These are phyloP conservation scores for Dryas drummondii DNA, from an alignment of 306 rosid genomes.

Conservation along the genomic window DNA sequence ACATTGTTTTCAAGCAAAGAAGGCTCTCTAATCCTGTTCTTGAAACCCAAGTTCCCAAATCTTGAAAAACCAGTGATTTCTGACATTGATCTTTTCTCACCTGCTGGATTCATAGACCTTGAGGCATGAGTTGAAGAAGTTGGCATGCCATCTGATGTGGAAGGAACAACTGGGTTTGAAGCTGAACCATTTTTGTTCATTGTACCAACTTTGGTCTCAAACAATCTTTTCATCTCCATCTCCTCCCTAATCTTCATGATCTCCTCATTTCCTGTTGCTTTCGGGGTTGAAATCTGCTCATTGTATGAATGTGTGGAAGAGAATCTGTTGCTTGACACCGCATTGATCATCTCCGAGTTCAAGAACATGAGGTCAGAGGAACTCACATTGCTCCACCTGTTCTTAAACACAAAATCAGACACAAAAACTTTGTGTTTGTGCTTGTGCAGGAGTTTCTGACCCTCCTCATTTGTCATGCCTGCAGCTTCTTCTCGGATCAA, in stretches of 20 bases:
- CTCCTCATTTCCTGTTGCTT: conserved; percentile 34
- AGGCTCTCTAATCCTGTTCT: conserved; percentile 33
- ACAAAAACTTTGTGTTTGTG: conserved; percentile 71
- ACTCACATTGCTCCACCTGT: conserved; percentile 86
- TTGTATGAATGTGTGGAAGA: conserved; percentile 27
- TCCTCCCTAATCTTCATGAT: conserved; percentile 55
- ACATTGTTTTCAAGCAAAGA: conserved; percentile 43
- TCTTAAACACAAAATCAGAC: conserved; percentile 72
- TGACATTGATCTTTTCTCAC: conserved; percentile 72
- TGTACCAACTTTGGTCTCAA: conserved; percentile 53
- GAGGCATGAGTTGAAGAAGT: conserved; percentile 22
- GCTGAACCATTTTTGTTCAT: conserved; percentile 28
- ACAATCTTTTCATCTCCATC: conserved; percentile 63
- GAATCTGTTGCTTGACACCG: conserved; percentile 65
- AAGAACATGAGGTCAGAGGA: conserved; percentile 85
- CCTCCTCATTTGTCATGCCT: conserved; percentile 15
- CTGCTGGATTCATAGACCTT: conserved; percentile 36
- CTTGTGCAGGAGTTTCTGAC: conserved; percentile 46
- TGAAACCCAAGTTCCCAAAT: conserved; percentile 46
- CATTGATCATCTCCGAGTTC: conserved; percentile 69
- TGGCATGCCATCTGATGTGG: conserved; percentile 24
- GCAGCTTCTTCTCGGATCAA: conserved; percentile 37
- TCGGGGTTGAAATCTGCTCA: neutral
- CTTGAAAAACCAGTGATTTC: conserved; percentile 76
- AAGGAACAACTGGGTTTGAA: conserved; percentile 23